Percentiles rank a stretch among this genome's conserved stretches.
Evolutionary conservation across 208 protist genomes (phyloP).

Genomic region (Trypanosoma conorhini): DNA sequence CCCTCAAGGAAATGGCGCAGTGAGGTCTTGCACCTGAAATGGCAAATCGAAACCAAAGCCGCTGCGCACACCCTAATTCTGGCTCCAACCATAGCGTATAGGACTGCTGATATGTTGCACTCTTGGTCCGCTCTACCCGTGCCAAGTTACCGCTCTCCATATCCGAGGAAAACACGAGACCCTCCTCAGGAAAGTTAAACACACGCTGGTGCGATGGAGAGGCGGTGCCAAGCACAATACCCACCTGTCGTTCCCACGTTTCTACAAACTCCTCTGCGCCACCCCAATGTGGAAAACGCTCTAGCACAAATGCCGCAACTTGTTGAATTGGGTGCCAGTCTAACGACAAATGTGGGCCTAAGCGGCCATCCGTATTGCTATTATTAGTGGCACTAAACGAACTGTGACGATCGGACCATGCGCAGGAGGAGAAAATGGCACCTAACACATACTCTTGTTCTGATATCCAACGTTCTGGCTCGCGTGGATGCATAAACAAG

Average conservation of each 20-base stretch:
- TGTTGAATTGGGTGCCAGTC: constrained; percentile 60
- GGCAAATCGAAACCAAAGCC: constrained; percentile 89
- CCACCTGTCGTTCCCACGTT: constrained; percentile 75
- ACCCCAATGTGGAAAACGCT: constrained; percentile 57
- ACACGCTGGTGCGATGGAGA: constrained; percentile 63
- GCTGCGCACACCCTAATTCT: constrained; percentile 68
- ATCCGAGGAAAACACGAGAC: constrained; percentile 66
- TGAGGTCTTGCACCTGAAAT: constrained; percentile 49
- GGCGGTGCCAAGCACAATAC: constrained; percentile 61
- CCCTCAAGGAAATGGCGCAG: constrained; percentile 48
- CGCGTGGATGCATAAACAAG: constrained; percentile 53
- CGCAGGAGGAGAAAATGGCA: constrained; percentile 64
- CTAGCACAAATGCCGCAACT: constrained; percentile 40
- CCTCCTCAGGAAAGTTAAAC: constrained; percentile 52
- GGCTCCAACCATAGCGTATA: constrained; percentile 83
- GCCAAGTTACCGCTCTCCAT: constrained; percentile 78
- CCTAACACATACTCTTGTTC: constrained; percentile 89
- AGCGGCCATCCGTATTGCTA: neutral
- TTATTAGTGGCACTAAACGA: neutral
- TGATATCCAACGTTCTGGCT: constrained; percentile 71
- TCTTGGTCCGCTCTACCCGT: constrained; percentile 61
- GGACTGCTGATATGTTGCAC: constrained; percentile 29
- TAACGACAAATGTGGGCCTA: constrained; percentile 39
- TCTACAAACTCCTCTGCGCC: constrained; percentile 45
- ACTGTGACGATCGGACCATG: constrained; percentile 10